A percentile compares a stretch with the other conserved stretches of the same genome.
Evolutionary conservation across 176 grass and related monocot genomes (phyloP).

Genomic region (Poa pratensis): DNA sequence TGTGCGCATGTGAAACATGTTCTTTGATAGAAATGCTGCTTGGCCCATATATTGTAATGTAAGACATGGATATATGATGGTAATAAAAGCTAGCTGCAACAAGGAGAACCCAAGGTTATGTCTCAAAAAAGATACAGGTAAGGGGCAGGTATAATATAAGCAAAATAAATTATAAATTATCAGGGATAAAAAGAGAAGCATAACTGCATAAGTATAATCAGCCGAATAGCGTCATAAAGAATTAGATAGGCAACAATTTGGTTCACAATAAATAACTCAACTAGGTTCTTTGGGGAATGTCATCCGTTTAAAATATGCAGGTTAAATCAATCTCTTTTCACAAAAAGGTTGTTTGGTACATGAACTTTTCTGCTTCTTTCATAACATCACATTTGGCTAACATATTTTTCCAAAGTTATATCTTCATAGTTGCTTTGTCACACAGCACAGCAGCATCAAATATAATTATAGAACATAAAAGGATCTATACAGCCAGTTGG

Average conservation of each 20-base stretch:
- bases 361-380: slow-evolving; percentile 21
- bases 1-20: slow-evolving; percentile 53
- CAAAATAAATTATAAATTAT: slow-evolving; percentile 11
- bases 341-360: slow-evolving; percentile 8
- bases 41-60: slow-evolving; percentile 98
- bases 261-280: slow-evolving; percentile 28
- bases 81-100: slow-evolving; percentile 83
- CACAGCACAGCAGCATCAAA: slow-evolving; percentile 24
- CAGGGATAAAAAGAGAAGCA: background rate
- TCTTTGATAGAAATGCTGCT: slow-evolving; percentile 93
- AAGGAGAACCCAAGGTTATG: slow-evolving; percentile 34
- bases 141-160: slow-evolving; percentile 12
- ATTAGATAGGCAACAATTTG: background rate
- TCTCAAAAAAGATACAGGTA: slow-evolving; percentile 19
- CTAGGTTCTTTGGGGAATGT: slow-evolving; percentile 13
- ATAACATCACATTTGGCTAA: background rate
- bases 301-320: slow-evolving; percentile 10
- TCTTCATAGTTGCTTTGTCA: slow-evolving; percentile 35
- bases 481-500: background rate
- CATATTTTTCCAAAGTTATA: background rate
- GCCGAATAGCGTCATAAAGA: background rate
- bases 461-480: slow-evolving; percentile 28
- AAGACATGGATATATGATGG: slow-evolving; percentile 87
- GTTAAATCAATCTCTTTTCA: slow-evolving; percentile 23
- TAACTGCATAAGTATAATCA: slow-evolving; percentile 31